Conservation (phyloP, 1,284 basidiomycete genomes). For the Microbotryum saponariae region DNA sequence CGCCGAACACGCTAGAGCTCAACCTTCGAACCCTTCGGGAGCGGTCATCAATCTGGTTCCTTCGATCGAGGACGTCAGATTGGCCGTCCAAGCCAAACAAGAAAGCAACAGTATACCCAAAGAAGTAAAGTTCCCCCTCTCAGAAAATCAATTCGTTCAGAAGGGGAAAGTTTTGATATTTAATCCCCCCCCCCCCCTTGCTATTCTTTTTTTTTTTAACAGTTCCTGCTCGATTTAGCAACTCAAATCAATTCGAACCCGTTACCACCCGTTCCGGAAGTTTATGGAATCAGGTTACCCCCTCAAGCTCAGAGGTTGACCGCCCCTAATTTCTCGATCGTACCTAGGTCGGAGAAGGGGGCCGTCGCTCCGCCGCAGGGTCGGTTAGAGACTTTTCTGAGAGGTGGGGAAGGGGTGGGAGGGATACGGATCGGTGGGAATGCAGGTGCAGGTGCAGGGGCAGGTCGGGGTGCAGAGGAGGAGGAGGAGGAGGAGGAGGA, state of each 20-base stretch:
- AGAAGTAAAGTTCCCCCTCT: conserved; percentile 9
- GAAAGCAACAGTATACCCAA: conserved; percentile 95
- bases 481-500: not conserved
- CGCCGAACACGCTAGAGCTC: conserved; percentile 68
- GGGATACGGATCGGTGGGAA: not conserved
- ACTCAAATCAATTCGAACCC: conserved; percentile 83
- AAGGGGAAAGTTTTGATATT: too few relatives aligned
- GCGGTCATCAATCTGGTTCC: conserved; percentile 5
- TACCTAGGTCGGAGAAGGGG: conserved; percentile 48
- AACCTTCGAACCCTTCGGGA: not conserved
- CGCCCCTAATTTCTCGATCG: conserved; percentile 82
- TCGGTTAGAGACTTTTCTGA: not conserved
- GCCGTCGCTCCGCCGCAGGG: not conserved
- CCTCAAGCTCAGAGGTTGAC: conserved; percentile 74
- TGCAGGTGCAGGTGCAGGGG: not conserved
- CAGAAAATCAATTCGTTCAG: too few relatives aligned
- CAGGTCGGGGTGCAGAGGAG: not conserved
- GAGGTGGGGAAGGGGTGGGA: not conserved
- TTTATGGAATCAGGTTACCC: conserved; percentile 86
- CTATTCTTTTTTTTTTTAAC: not conserved
- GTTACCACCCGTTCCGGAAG: conserved; percentile 85
- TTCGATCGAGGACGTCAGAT: conserved; percentile 71
- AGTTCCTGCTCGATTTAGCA: conserved; percentile 85
- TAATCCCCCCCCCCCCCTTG: not conserved
- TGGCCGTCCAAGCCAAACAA: conserved; percentile 86